Conservation (phyloP, 1,284 basidiomycete species). For the Marasmius sp. region DNA sequence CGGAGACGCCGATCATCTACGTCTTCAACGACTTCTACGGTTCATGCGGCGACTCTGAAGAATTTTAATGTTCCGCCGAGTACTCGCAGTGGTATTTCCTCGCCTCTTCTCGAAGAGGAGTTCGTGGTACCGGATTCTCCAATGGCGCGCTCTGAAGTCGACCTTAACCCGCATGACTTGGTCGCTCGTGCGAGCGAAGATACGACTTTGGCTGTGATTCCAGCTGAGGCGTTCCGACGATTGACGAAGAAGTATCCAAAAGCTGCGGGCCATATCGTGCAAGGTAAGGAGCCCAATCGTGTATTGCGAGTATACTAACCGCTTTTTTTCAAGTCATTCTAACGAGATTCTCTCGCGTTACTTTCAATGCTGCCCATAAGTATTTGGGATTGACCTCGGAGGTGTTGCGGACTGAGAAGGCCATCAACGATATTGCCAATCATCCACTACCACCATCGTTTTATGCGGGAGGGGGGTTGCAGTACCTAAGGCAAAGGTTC, state of each 20-base stretch:
- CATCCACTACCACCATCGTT: slow-evolving; percentile 91
- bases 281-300: slow-evolving; percentile 50
- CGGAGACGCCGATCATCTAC: slow-evolving; percentile 47
- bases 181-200: slow-evolving; percentile 92
- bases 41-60: slow-evolving; percentile 45
- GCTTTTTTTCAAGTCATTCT: slow-evolving; percentile 69
- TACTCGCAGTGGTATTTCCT: slow-evolving; percentile 26
- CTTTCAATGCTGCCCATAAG: slow-evolving; percentile 93
- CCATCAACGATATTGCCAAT: slow-evolving; percentile 95
- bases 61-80: slow-evolving; percentile 22
- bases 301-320: neutral
- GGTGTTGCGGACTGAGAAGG: slow-evolving; percentile 93
- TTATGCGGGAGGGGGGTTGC: slow-evolving; percentile 92
- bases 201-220: slow-evolving; percentile 97
- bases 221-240: slow-evolving; percentile 92
- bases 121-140: slow-evolving; percentile 1
- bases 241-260: slow-evolving; percentile 95
- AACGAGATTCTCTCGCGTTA: slow-evolving; percentile 94
- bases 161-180: slow-evolving; percentile 54
- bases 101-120: slow-evolving; percentile 28
- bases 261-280: slow-evolving; percentile 95
- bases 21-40: slow-evolving; percentile 67
- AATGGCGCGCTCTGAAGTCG: slow-evolving; percentile 15
- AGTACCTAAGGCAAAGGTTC: slow-evolving; percentile 85
- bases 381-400: slow-evolving; percentile 96